Evolutionary conservation across 768 basidiomycete species (phyloP).

Genomic region (Psilocybe azurescens): DNA sequence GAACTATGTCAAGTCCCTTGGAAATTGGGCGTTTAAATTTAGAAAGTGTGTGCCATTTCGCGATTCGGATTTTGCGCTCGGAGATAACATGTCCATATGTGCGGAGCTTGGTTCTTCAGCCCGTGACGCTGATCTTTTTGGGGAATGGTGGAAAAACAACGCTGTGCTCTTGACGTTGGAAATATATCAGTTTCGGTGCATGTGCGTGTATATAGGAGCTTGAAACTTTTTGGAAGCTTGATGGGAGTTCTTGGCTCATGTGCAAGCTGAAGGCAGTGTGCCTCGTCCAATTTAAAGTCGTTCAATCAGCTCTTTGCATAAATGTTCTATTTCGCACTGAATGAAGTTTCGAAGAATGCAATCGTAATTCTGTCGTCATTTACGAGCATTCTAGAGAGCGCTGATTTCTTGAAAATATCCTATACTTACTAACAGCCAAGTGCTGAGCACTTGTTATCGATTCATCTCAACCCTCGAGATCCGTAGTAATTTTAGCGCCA

Average conservation of each 20-base stretch:
- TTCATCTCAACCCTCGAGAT: too few relatives aligned
- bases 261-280: not conserved
- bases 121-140: constrained; percentile 7
- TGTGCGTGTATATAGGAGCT: not conserved
- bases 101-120: constrained; percentile 6
- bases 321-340: not conserved
- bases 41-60: constrained; percentile 2
- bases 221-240: not conserved
- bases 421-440: too few relatives aligned
- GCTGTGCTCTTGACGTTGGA: too few relatives aligned
- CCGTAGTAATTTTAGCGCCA: too few relatives aligned
- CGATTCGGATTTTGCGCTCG: constrained; percentile 5
- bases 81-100: constrained; percentile 17
- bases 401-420: too few relatives aligned
- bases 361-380: too few relatives aligned
- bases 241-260: not conserved
- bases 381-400: too few relatives aligned
- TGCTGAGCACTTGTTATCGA: too few relatives aligned
- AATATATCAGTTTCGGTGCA: not conserved
- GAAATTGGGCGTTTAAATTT: not conserved
- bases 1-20: not conserved
- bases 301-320: not conserved
- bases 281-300: not conserved
- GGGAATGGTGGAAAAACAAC: too few relatives aligned
- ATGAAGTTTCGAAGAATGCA: too few relatives aligned